Evolutionary conservation across 306 rosid genomes (phyloP).

Genomic region (Ammopiptanthus mongolicus): DNA sequence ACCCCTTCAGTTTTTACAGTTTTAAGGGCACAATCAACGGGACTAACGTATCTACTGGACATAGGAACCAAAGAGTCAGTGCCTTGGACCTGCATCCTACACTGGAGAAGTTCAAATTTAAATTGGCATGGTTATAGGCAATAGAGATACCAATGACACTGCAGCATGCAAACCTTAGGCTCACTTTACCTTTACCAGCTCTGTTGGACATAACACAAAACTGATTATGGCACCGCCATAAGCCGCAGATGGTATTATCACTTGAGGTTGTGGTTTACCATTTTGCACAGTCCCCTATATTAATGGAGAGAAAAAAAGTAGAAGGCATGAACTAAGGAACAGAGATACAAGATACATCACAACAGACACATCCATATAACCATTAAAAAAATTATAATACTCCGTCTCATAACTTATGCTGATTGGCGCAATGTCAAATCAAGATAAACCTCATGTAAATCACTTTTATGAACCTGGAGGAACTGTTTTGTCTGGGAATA

Average conservation of each 20-base stretch:
- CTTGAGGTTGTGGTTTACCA: slow-evolving; percentile 53
- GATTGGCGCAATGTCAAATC: slow-evolving; percentile 14
- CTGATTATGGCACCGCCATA: slow-evolving; percentile 78
- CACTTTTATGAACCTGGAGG: slow-evolving; percentile 66
- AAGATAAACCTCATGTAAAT: slow-evolving; percentile 12
- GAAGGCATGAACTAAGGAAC: not conserved
- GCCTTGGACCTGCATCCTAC: slow-evolving; percentile 98
- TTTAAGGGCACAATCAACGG: slow-evolving; percentile 68
- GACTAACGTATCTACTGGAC: slow-evolving; percentile 68
- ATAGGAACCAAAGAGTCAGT: slow-evolving; percentile 65
- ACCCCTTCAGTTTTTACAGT: slow-evolving; percentile 77
- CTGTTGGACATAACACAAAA: slow-evolving; percentile 88
- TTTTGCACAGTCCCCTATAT: slow-evolving; percentile 64
- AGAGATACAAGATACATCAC: slow-evolving; percentile 11
- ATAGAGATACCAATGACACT: slow-evolving; percentile 8
- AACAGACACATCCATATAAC: not conserved
- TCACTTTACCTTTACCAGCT: slow-evolving; percentile 74
- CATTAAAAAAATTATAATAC: not conserved
- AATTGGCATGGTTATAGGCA: slow-evolving; percentile 22
- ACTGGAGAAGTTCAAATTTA: slow-evolving; percentile 56
- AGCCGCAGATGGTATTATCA: slow-evolving; percentile 89
- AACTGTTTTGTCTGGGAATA: slow-evolving; percentile 74
- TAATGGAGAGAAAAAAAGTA: slow-evolving; percentile 13
- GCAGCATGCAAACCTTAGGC: slow-evolving; percentile 3
- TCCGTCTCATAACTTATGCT: slow-evolving; percentile 3